phyloP scores from a whole-genome alignment of 2,329 filamentous ascomycete genomes.

The Alternaria viburni region DNA sequence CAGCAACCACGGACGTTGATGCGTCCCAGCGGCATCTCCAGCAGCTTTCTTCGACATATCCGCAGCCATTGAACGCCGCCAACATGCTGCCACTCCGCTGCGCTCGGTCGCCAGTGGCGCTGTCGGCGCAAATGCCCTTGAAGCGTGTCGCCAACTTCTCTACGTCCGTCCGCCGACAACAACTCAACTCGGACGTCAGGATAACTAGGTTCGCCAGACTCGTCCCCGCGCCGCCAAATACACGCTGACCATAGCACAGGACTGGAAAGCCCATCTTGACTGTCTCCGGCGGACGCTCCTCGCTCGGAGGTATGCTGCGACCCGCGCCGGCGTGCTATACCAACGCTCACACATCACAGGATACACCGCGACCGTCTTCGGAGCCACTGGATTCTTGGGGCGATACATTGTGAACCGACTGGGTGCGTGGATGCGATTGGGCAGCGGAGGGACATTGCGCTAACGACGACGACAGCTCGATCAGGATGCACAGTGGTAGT shows the following conservation, averaged over 20 bases:
- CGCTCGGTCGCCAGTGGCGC: slow-evolving; percentile 47
- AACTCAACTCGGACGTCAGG: slow-evolving; percentile 75
- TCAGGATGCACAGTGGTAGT: slow-evolving; percentile 94
- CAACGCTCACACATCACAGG: slow-evolving; percentile 61
- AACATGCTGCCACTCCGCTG: slow-evolving; percentile 50
- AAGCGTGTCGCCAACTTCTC: slow-evolving; percentile 38
- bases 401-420: slow-evolving; percentile 97
- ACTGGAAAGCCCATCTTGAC: slow-evolving; percentile 96
- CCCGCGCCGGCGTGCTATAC: slow-evolving; percentile 7
- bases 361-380: slow-evolving; percentile 96
- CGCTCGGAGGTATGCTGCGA: slow-evolving; percentile 74
- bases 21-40: slow-evolving; percentile 28
- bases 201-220: slow-evolving; percentile 66
- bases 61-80: slow-evolving; percentile 48
- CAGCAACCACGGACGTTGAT: slow-evolving; percentile 24
- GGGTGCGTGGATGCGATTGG: slow-evolving; percentile 59
- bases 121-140: slow-evolving; percentile 40
- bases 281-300: slow-evolving; percentile 85
- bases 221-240: neutral
- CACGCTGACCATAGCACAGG: slow-evolving; percentile 48
- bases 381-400: slow-evolving; percentile 92
- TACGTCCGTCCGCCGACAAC: slow-evolving; percentile 34
- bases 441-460: slow-evolving; percentile 2
- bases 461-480: slow-evolving; percentile 65
- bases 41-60: slow-evolving; percentile 36